phyloP scores from a whole-genome alignment of 495 filamentous ascomycete genomes.

The Aspergillus bertholletiae region DNA sequence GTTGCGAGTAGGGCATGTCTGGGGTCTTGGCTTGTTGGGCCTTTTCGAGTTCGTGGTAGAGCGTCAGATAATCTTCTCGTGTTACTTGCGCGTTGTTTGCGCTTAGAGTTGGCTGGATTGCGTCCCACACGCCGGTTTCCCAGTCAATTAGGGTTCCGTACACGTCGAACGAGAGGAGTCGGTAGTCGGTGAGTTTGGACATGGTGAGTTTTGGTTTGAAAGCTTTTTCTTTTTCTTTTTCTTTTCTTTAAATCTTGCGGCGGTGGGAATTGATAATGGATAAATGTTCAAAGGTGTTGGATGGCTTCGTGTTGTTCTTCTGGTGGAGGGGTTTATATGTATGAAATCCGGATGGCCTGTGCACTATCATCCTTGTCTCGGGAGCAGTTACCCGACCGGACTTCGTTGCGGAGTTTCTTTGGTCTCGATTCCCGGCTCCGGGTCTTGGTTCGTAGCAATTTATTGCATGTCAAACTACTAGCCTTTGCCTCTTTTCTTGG shows the following conservation, averaged over 20 bases:
- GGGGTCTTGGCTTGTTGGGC: constrained; percentile 48
- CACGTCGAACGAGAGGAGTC: constrained; percentile 69
- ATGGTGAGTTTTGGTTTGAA: constrained; percentile 12
- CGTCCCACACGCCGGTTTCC: constrained; percentile 48
- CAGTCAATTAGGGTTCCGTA: constrained; percentile 83
- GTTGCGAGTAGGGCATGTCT: constrained; percentile 51
- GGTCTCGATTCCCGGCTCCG: no score
- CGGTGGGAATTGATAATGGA: no score
- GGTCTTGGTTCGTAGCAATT: no score
- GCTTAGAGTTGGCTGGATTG: constrained; percentile 40
- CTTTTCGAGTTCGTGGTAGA: constrained; percentile 41
- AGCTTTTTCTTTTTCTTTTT: background rate
- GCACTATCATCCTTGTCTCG: no score
- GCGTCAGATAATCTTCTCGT: constrained; percentile 32
- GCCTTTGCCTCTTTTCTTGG: no score
- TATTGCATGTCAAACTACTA: no score
- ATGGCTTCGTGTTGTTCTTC: no score
- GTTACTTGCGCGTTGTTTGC: constrained; percentile 39
- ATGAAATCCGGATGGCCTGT: background rate
- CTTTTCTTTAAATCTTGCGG: background rate
- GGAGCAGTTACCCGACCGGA: no score
- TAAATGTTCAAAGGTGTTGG: no score
- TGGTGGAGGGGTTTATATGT: background rate
- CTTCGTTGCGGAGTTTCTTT: no score
- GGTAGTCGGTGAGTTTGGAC: constrained; percentile 37